Base-by-base conservation (phyloP, 2,329 filamentous ascomycete genomes). In the Colletotrichum echinochloae region DNA sequence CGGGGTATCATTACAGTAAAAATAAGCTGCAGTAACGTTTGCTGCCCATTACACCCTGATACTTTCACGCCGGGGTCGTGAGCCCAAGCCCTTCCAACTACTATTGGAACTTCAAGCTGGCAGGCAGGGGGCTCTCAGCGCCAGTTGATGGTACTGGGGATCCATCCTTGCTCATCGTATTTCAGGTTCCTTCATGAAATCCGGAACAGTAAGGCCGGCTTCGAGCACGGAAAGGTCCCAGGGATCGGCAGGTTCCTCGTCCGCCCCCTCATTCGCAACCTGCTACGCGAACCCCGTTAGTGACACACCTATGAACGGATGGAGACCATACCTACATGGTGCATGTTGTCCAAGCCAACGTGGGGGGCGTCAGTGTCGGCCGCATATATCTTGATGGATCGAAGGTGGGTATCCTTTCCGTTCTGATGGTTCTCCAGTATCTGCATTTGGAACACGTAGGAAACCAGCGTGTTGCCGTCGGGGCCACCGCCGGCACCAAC, bases 351-450 rank as follows among this genome's bases (percentile, higher is more conserved):
- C 6, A 79, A 77, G 12, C 76, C 76, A 20, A 78, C 67, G 4
- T 80, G 82, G 18, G 81, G 79, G 5, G 79, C 81, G 20, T 88
- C 87, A 35, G 84, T 82, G 72, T 88, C 86, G 23, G 88, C 82
- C 1, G 88, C 88, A 74, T 89, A 99, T 12, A 98, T 92, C 83
- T 97, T 97, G 80, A 99, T 88, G 2, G 94, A 95, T 20, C 96
- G 88, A 30, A 99, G 88, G 84, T 99, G 96, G n/a, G 96, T 99
- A 79, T 99, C 96, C 80, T 99, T 99, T 73, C 96, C 96, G 79
- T 99, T 99, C 82, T 99, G 96, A 80, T 99, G 96, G 78, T 99
- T 99, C 83, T 98, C 96, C 61, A 95, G 88, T 59, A 99, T 91
- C 74, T 93, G 91, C 77, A 98, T 91, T 80, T 98, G 95, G 35